Conservation (phyloP, 1,284 basidiomycete species). For the Bothia castanella region DNA sequence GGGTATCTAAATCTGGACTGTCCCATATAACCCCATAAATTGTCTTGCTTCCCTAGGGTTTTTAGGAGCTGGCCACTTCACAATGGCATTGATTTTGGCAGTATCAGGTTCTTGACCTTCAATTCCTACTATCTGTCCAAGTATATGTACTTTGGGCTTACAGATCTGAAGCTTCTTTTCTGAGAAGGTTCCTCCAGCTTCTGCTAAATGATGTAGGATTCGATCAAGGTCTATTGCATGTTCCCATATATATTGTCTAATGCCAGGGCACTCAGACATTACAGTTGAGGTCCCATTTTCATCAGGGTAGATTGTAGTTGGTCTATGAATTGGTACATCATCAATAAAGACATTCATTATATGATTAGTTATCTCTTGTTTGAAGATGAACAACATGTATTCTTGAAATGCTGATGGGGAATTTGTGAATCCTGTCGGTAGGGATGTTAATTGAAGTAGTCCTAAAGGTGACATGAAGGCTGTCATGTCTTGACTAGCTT, state of each 20-base stretch:
- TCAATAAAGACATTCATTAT: slow-evolving; percentile 15
- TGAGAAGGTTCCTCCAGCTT: too few relatives aligned
- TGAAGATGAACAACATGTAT: slow-evolving; percentile 35
- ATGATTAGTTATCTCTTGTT: slow-evolving; percentile 35
- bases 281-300: slow-evolving; percentile 25
- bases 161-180: slow-evolving; percentile 17
- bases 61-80: slow-evolving; percentile 27
- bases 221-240: slow-evolving; percentile 18
- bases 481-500: slow-evolving; percentile 21
- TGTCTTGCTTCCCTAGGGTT: slow-evolving; percentile 21
- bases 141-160: slow-evolving; percentile 7
- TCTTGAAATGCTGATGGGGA: background rate
- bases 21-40: too few relatives aligned
- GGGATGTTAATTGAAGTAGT: slow-evolving; percentile 14
- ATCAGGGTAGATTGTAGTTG: slow-evolving; percentile 14
- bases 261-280: slow-evolving; percentile 27
- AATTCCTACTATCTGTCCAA: slow-evolving; percentile 17
- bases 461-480: slow-evolving; percentile 29
- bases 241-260: slow-evolving; percentile 29
- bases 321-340: slow-evolving; percentile 9
- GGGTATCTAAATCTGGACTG: slow-evolving; percentile 29
- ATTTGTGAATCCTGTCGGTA: slow-evolving; percentile 43
- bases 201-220: too few relatives aligned
- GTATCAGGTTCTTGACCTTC: slow-evolving; percentile 5
- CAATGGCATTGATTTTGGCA: slow-evolving; percentile 5